Evolutionary conservation across 2,329 filamentous ascomycete species (phyloP), one percentile per base, ranked within the genome.

Genomic region (Colletotrichum sansevieriae): DNA sequence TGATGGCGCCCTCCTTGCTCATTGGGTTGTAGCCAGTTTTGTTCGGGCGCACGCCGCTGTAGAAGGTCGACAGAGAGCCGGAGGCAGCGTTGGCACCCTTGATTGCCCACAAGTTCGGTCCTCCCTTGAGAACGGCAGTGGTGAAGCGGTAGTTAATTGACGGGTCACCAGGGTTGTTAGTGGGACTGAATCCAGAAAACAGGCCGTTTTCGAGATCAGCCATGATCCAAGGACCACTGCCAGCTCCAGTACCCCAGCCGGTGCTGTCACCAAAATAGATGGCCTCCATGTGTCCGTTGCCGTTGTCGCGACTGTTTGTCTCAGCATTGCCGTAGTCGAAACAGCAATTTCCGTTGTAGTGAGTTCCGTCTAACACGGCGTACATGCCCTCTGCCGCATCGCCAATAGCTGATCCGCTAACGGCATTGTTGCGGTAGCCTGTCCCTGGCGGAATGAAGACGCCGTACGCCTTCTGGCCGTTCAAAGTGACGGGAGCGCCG

Each of bases 191-290:
- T 13, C 88, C 89, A 0, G 88, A 89, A 79, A 91, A 91, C 2
- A 92, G 78, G 3, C 87, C 87, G 70, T 91, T 90, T 75, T 92
- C 90, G 0, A 92, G 83, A 76, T 92, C 90, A 0, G 88, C 89
- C 88, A 91, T 91, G 72, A 91, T 75, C 90, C 89, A 91, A 0
- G 90, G 90, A 0, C 90, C 89, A 49, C 72, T 83, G 51, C 88
- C 89, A 4, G 85, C 64, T 9, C 90, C 89, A 8, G 76, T 77
- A 18, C 89, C 89, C 86, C 87, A 90, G 71, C 68, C 67, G 0
- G 81, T 87, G 75, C 74, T 84, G 75, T 80, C 78, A 1, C 90
- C 89, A 72, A 83, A 91, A 82, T 91, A 91, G 66, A 91, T 87
- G 63, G 89, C 87, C 74, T 92, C 90, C 89, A 92, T 92, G 73